Conservation (phyloP, 495 filamentous ascomycete genomes). For the Melanomma pulvis-pyrius region DNA sequence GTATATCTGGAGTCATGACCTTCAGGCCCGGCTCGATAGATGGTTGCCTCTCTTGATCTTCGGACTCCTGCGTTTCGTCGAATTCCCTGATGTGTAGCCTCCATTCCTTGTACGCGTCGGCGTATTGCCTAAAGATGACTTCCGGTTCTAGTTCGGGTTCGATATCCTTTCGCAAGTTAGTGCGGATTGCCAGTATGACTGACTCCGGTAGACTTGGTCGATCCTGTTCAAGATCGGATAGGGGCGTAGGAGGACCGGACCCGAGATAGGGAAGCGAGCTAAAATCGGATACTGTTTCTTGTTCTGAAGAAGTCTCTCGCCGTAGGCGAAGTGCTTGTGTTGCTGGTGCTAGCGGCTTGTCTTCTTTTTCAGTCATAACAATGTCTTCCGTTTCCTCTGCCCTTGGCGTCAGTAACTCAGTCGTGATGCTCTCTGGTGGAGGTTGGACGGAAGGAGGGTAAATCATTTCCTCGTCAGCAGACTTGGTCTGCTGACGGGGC, state of each 20-base stretch:
- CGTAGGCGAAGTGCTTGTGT: slow-evolving; percentile 9
- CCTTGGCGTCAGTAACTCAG: slow-evolving; percentile 36
- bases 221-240: slow-evolving; percentile 41
- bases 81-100: slow-evolving; percentile 56
- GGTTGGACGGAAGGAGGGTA: slow-evolving; percentile 6
- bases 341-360: slow-evolving; percentile 14
- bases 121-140: slow-evolving; percentile 49
- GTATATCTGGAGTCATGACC: slow-evolving; percentile 47
- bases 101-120: slow-evolving; percentile 54
- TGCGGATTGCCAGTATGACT: slow-evolving; percentile 29
- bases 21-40: slow-evolving; percentile 45
- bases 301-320: slow-evolving; percentile 21
- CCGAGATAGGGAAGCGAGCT: slow-evolving; percentile 43
- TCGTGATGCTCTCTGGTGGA: slow-evolving; percentile 21
- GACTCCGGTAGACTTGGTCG: slow-evolving; percentile 23
- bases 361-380: slow-evolving; percentile 26
- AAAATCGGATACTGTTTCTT: slow-evolving; percentile 38
- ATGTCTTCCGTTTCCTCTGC: slow-evolving; percentile 36
- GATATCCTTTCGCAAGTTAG: slow-evolving; percentile 8
- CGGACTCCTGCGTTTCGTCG: slow-evolving; percentile 53
- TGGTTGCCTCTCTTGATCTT: slow-evolving; percentile 59
- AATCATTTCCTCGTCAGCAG: slow-evolving; percentile 13
- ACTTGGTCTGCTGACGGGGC: slow-evolving; percentile 15
- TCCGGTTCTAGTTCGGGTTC: slow-evolving; percentile 24
- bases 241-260: slow-evolving; percentile 41